Conservation (phyloP, 1,284 basidiomycete genomes). For the Cryptococcus sp. region DNA sequence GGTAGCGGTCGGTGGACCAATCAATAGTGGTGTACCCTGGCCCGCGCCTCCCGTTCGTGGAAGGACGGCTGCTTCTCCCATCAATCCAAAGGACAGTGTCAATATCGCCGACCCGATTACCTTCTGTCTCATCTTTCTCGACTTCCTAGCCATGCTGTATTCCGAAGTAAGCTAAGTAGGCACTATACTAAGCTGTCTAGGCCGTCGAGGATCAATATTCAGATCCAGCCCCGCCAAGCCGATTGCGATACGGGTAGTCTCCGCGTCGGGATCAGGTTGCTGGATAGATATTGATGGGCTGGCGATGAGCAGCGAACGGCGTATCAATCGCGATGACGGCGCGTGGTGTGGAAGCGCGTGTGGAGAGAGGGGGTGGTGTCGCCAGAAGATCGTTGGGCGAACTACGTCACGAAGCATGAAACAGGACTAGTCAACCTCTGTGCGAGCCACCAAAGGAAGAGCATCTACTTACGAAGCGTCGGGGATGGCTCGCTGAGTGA, state of each 20-base stretch:
- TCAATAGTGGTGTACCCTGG: constrained; percentile 4
- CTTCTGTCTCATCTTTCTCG: no score
- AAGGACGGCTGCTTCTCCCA: not conserved
- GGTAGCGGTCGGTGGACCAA: constrained; percentile 1
- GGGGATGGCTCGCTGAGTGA: constrained; percentile 7
- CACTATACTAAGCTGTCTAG: constrained; percentile 3
- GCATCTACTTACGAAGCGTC: constrained; percentile 6
- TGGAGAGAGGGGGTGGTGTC: constrained; percentile 14
- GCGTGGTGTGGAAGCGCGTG: constrained; percentile 11
- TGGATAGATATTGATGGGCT: constrained; percentile 10
- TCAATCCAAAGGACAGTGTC: not conserved
- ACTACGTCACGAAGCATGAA: constrained; percentile 1
- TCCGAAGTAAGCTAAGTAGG: not conserved
- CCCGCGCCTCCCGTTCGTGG: not conserved
- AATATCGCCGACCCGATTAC: no score
- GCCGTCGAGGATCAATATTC: constrained; percentile 7
- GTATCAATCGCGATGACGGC: constrained; percentile 11
- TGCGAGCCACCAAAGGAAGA: not conserved
- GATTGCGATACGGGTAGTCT: constrained; percentile 12
- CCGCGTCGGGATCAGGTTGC: constrained; percentile 15
- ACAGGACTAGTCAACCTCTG: not conserved
- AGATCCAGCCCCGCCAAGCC: constrained; percentile 13
- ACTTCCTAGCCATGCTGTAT: no score
- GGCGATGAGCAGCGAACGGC: constrained; percentile 13
- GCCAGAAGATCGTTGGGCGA: constrained; percentile 15